Evolutionary conservation across 2,329 filamentous ascomycete species (phyloP).

Genomic region (Delphinella strobiligena): DNA sequence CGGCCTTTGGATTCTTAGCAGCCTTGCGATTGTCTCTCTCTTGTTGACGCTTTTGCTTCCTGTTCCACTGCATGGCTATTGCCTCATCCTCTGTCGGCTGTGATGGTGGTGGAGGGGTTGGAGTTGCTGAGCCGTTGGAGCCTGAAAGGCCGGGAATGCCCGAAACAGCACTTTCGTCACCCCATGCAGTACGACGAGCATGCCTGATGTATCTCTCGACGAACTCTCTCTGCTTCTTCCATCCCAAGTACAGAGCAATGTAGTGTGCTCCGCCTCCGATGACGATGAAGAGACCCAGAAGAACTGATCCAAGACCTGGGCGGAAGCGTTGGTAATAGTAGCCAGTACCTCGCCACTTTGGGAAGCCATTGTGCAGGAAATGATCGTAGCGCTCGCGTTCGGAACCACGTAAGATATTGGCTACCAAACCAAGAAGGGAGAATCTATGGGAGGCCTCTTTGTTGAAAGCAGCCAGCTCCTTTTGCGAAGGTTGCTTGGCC

Average conservation of each 20-base stretch:
- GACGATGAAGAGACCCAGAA: constrained; percentile 69
- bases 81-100: constrained; percentile 24
- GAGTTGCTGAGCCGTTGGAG: constrained; percentile 27
- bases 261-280: constrained; percentile 83
- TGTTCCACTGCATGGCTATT: constrained; percentile 54
- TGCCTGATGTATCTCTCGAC: constrained; percentile 85
- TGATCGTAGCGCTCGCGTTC: constrained; percentile 84
- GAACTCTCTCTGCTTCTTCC: constrained; percentile 83
- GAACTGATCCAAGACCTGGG: constrained; percentile 75
- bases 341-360: constrained; percentile 89
- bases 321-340: constrained; percentile 97
- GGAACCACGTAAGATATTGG: constrained; percentile 71
- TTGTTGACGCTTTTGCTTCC: constrained; percentile 77
- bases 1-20: constrained; percentile 46
- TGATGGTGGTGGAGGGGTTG: constrained; percentile 25
- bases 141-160: constrained; percentile 51
- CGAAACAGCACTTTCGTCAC: constrained; percentile 56
- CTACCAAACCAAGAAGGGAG: constrained; percentile 71
- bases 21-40: constrained; percentile 68
- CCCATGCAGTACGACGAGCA: constrained; percentile 80
- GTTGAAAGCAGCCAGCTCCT: constrained; percentile 64
- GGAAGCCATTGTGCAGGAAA: constrained; percentile 87
- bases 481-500: constrained; percentile 57
- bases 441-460: constrained; percentile 77
- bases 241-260: constrained; percentile 69